phyloP scores from a whole-genome alignment of 208 protist species.

The Balamuthia mandrillaris region DNA sequence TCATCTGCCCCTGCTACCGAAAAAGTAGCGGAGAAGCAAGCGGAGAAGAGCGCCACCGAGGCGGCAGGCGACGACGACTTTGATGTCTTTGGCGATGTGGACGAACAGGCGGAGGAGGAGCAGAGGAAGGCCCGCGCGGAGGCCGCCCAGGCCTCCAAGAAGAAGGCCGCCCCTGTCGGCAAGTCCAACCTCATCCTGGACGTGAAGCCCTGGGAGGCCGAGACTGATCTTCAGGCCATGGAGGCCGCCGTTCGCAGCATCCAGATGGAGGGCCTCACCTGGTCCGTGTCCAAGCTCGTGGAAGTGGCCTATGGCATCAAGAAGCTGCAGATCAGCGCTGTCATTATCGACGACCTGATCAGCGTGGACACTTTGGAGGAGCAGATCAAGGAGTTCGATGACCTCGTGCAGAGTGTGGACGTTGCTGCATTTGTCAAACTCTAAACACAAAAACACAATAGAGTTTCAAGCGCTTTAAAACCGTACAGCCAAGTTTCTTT shows the following conservation, averaged over 20 bases:
- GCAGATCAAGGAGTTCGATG: conserved; percentile 84
- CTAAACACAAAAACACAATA: too few species aligned
- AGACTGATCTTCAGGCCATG: conserved; percentile 81
- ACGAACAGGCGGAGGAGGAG: conserved; percentile 42
- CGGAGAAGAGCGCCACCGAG: conserved; percentile 35
- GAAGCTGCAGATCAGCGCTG: conserved; percentile 86
- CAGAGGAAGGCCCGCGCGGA: conserved; percentile 41
- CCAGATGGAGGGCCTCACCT: conserved; percentile 83
- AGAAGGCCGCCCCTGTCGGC: conserved; percentile 36
- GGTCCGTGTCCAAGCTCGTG: conserved; percentile 85
- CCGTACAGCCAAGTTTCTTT: too few species aligned
- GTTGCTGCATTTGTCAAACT: conserved; percentile 91
- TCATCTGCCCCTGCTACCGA: too few species aligned
- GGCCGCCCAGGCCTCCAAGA: conserved; percentile 40
- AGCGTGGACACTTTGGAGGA: conserved; percentile 87
- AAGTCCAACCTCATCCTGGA: conserved; percentile 80
- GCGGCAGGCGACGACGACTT: conserved; percentile 51
- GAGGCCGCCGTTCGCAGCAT: conserved; percentile 80
- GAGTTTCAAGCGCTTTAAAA: too few species aligned
- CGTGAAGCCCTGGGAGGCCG: conserved; percentile 90
- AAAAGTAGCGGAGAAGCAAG: too few species aligned
- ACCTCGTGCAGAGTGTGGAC: conserved; percentile 88
- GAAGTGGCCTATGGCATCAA: conserved; percentile 85
- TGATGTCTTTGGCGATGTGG: conserved; percentile 58
- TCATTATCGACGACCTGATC: conserved; percentile 89